A percentile compares a stretch with the other conserved stretches of the same genome.
phyloP scores from a whole-genome alignment of 805 yeast species.

The Kregervanrija delftensis region DNA sequence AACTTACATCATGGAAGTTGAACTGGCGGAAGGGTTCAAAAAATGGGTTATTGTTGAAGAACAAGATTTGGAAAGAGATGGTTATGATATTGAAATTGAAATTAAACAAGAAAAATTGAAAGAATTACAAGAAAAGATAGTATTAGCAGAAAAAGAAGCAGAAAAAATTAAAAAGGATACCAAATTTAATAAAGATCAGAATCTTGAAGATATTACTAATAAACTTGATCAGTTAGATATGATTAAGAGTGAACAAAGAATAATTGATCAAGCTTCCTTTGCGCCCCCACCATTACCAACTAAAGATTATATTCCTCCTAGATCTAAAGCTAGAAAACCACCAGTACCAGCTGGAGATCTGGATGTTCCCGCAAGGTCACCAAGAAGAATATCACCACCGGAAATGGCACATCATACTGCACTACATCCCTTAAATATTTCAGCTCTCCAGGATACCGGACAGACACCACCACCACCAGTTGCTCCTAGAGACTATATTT shows the following conservation, averaged over 20 bases:
- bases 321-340: slow-evolving; percentile 6
- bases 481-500: no score
- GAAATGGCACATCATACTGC: no score
- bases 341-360: slow-evolving; percentile 3
- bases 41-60: slow-evolving; percentile 78
- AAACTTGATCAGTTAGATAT: no score
- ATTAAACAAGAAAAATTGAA: slow-evolving; percentile 27
- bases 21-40: slow-evolving; percentile 63
- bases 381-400: not conserved
- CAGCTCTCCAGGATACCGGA: no score
- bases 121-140: slow-evolving; percentile 22
- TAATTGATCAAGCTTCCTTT: not conserved
- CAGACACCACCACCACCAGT: no score
- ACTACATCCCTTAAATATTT: no score
- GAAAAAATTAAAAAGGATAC: slow-evolving; percentile 11
- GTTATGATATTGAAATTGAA: slow-evolving; percentile 30
- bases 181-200: not conserved
- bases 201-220: no score
- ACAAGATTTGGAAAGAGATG: slow-evolving; percentile 37
- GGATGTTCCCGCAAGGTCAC: slow-evolving; percentile 2
- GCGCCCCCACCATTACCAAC: slow-evolving; percentile 16
- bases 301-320: slow-evolving; percentile 10
- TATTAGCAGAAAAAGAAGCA: slow-evolving; percentile 23
- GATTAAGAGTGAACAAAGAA: not conserved
- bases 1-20: slow-evolving; percentile 75